Evolutionary conservation across 305 asterid species (phyloP), one percentile per base, ranked within the genome.

Genomic region (Plantago rigida): DNA sequence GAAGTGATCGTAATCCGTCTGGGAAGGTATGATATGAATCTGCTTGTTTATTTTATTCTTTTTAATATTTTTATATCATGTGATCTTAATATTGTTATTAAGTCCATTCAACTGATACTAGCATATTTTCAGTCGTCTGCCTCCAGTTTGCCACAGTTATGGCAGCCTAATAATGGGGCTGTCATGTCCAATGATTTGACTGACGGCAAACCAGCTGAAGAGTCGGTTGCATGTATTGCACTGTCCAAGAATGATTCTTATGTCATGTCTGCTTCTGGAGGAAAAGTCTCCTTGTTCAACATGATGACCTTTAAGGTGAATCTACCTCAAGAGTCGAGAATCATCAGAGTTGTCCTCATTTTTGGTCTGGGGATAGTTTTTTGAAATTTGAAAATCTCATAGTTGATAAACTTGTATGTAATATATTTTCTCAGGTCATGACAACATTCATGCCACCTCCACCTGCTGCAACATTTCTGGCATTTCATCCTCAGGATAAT

Each of bases 261-360:
- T 60, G 97, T 90, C 54, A 90, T 90, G 97, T 90, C 97, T 64
- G 97, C 96, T 62, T 88, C 97, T 4, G 97, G 97, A 31, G 97
- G 97, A 68, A 90, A 85, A 72, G 91, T 90, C 61, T 90, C 97
- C 65, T 77, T 89, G 78, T 89, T 89, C 82, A 90, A 90, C 79
- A 90, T 90, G 97, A 90, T 90, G 97, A 87, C 95, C 53, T 90
- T 87, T 68, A 87, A 90, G 97, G 97, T 90, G 68, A 60, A 70
- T 62, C 52, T 59, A 22, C 26, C 26, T 62, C 48, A 31, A 46
- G 58, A n/a, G n/a, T 63, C 63, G 59, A 67, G 46, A 17, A 41
- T 19, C 49, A 34, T 19, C 31, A 13, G 42, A 34, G 14, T 49
- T 29, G 13, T 59, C 34, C 39, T 68, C 13, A 13, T 47, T 62